A percentile compares a stretch with the other conserved stretches of the same genome.
Conservation (phyloP, 192 early-diverging fungal genomes). For the Polychytrium aggregatum region DNA sequence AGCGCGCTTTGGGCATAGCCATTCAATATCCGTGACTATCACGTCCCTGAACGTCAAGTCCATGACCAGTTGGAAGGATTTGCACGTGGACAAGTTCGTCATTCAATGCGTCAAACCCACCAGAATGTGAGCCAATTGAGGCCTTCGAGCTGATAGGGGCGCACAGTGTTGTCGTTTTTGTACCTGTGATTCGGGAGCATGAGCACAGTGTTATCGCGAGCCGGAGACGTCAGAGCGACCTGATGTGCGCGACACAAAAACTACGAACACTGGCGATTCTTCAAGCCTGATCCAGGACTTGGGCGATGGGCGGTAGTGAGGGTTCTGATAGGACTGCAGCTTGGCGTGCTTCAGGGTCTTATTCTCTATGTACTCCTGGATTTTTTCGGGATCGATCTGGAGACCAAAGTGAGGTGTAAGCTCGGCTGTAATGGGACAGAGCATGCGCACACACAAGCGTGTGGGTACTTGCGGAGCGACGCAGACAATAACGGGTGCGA, state of each 20-base stretch:
- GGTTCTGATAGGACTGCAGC: constrained; percentile 15
- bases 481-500: background rate
- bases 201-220: background rate
- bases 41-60: too few species aligned
- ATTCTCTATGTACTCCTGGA: constrained; percentile 54
- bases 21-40: too few species aligned
- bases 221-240: background rate
- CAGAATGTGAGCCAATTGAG: constrained; percentile 75
- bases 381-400: constrained; percentile 44
- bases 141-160: constrained; percentile 73
- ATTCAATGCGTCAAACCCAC: too few species aligned
- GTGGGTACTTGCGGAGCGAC: background rate
- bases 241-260: background rate
- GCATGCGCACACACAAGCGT: background rate
- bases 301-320: constrained; percentile 23
- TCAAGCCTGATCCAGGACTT: constrained; percentile 44
- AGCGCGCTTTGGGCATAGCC: too few species aligned
- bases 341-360: constrained; percentile 46
- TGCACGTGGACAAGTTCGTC: too few species aligned
- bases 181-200: constrained; percentile 28
- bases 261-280: constrained; percentile 40
- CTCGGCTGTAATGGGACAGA: too few species aligned
- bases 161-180: constrained; percentile 57
- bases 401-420: too few species aligned
- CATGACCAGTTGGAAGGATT: too few species aligned